phyloP scores from a whole-genome alignment of 2,329 filamentous ascomycete genomes.

The Fusarium verrucosum region DNA sequence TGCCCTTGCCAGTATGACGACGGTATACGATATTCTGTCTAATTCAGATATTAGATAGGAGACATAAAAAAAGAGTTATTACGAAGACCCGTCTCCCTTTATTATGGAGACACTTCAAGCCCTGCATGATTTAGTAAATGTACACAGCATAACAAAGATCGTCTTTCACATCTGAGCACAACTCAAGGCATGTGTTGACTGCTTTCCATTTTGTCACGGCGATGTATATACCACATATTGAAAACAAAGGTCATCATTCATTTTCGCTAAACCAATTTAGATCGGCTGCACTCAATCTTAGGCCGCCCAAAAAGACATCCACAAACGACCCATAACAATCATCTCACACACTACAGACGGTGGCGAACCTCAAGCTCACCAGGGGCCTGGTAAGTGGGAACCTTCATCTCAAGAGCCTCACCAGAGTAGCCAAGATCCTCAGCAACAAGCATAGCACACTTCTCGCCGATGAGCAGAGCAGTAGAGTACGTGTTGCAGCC shows the following conservation, averaged over 20 bases:
- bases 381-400: conserved; percentile 69
- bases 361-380: conserved; percentile 55
- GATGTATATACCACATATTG: not conserved
- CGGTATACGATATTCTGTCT: no score
- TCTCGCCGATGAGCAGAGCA: conserved; percentile 37
- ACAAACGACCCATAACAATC: not conserved
- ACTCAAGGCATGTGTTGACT: no score
- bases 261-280: conserved; percentile 24
- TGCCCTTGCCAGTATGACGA: no score
- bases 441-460: conserved; percentile 68
- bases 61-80: no score
- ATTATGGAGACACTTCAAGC: no score
- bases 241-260: not conserved
- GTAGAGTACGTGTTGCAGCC: conserved; percentile 69
- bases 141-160: no score
- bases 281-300: conserved; percentile 9
- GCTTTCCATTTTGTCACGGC: not conserved
- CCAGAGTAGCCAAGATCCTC: conserved; percentile 81
- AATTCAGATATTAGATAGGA: no score
- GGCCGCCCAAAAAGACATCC: not conserved
- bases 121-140: no score
- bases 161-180: no score
- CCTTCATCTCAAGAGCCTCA: conserved; percentile 79
- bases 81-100: no score
- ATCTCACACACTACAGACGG: conserved; percentile 50